These are phyloP conservation scores for Aspergillus quadrilineatus DNA, from an alignment of 2,329 filamentous ascomycete genomes.

Conservation along the genomic window DNA sequence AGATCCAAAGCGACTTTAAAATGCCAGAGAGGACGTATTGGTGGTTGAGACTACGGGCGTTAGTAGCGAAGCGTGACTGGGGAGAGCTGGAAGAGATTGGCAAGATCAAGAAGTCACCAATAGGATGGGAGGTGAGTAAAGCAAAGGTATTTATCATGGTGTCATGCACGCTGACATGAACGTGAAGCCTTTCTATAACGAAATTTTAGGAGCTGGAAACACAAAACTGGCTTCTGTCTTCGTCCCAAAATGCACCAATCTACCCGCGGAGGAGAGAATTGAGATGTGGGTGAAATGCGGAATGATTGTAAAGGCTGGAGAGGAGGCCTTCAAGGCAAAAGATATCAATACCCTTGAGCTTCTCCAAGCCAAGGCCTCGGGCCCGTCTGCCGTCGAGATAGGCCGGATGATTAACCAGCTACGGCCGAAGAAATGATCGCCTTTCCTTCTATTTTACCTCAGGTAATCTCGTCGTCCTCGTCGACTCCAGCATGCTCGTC, in stretches of 20 bases:
- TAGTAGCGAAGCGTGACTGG: conserved; percentile 90
- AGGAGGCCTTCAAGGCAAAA: conserved; percentile 82
- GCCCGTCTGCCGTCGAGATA: conserved; percentile 71
- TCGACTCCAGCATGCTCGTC: conserved; percentile 32
- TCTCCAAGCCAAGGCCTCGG: conserved; percentile 71
- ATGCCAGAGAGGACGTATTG: conserved; percentile 85
- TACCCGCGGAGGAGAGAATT: conserved; percentile 69
- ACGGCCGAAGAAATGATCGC: conserved; percentile 42
- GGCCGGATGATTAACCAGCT: conserved; percentile 69
- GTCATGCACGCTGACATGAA: conserved; percentile 30
- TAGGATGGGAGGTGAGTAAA: conserved; percentile 84
- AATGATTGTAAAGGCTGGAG: conserved; percentile 80
- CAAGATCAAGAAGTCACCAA: conserved; percentile 75
- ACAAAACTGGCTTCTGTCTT: conserved; percentile 79
- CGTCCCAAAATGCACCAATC: conserved; percentile 77
- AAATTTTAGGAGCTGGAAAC: conserved; percentile 84
- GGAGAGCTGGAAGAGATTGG: conserved; percentile 83
- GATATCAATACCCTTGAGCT: conserved; percentile 73
- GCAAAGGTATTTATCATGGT: conserved; percentile 13
- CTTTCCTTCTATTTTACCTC: conserved; percentile 24
- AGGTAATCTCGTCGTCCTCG: conserved; percentile 47
- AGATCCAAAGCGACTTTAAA: conserved; percentile 88
- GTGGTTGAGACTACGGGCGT: conserved; percentile 81
- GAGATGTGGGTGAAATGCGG: conserved; percentile 98
- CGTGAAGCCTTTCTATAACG: conserved; percentile 83